Base-by-base conservation (phyloP, 1,284 basidiomycete species). In the Ceratobasidium sp. region DNA sequence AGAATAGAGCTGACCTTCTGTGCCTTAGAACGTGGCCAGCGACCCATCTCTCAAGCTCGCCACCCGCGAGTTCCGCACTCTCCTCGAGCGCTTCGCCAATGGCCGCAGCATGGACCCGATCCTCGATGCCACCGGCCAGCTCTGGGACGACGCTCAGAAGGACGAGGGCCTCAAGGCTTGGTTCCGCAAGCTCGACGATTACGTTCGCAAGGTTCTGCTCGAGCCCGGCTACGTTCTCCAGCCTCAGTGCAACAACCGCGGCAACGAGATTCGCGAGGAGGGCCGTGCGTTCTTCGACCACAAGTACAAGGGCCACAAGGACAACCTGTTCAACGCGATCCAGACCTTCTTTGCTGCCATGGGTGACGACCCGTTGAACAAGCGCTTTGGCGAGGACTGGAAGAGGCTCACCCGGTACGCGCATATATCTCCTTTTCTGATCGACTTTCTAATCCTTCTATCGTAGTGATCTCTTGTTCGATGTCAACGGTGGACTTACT, bases 81-180 rank as follows among this genome's bases (percentile, higher is more conserved):
- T 98, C 14, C 87, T 97, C 65, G 96, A 98, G 82, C 90, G 96
- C 46, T 97, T 98, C 80, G 96, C 96, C 45, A 92, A 96, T 78
- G 88, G 87, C 76, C 77, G 86, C 78, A 85, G 84, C 67, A 83
- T 94, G 80, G 84, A 91, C 74, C 82, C 85, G 58, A 88, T 97
- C 74, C 83, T 92, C 61, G 86, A 92, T 76, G 87, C 94, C 12
- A 83, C 92, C 72, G 85, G 91, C 78, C 86, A 86, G 16, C 84
- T 98, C 52, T 91, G 91, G 77, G 84, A 89, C 58, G 93, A 96
- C 79, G 86, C 91, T 0, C 84, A 85, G 74, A 85, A 91, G 72
- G 96, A 98, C 77, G 83, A 88, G 62, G 91, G 89, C 77, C 86
- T 98, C 53, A 83, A 87, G 55, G 79, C 84, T 14, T 98, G 94